phyloP scores from a whole-genome alignment of 345 rosid species.

The Boechera divaricarpa region DNA sequence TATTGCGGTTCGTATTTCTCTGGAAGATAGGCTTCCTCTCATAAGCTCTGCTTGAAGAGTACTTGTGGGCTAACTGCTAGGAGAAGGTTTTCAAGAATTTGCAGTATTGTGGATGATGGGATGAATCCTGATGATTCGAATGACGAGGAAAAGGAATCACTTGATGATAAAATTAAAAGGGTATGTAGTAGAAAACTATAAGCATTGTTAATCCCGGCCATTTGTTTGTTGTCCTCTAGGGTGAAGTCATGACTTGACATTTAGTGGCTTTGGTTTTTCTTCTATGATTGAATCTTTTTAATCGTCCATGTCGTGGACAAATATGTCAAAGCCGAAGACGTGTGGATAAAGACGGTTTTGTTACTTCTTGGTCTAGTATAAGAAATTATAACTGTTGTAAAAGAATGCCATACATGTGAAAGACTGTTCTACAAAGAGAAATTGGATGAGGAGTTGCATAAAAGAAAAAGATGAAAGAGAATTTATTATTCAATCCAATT shows the following conservation, averaged over 20 bases:
- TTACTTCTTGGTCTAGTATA: too few species aligned
- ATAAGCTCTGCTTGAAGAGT: slow-evolving; percentile 39
- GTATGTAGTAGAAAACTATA: slow-evolving; percentile 21
- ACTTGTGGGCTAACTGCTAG: slow-evolving; percentile 30
- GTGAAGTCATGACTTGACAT: background rate
- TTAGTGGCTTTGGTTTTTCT: too few species aligned
- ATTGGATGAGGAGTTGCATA: too few species aligned
- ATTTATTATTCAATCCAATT: too few species aligned
- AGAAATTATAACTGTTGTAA: too few species aligned
- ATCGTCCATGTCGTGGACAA: too few species aligned
- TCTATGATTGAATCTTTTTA: too few species aligned
- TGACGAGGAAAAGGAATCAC: slow-evolving; percentile 48
- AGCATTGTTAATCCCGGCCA: background rate
- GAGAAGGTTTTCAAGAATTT: slow-evolving; percentile 52
- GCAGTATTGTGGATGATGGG: slow-evolving; percentile 59
- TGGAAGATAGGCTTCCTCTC: slow-evolving; percentile 45
- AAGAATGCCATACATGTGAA: too few species aligned
- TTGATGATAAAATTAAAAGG: slow-evolving; percentile 42
- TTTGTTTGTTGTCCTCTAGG: background rate
- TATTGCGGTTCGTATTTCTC: slow-evolving; percentile 43
- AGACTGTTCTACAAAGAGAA: too few species aligned
- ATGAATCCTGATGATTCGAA: slow-evolving; percentile 51
- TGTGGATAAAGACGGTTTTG: too few species aligned
- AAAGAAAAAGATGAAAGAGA: too few species aligned
- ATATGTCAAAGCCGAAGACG: too few species aligned